Base-by-base conservation (phyloP, 1,284 basidiomycete genomes). In the Moesziomyces sp. region DNA sequence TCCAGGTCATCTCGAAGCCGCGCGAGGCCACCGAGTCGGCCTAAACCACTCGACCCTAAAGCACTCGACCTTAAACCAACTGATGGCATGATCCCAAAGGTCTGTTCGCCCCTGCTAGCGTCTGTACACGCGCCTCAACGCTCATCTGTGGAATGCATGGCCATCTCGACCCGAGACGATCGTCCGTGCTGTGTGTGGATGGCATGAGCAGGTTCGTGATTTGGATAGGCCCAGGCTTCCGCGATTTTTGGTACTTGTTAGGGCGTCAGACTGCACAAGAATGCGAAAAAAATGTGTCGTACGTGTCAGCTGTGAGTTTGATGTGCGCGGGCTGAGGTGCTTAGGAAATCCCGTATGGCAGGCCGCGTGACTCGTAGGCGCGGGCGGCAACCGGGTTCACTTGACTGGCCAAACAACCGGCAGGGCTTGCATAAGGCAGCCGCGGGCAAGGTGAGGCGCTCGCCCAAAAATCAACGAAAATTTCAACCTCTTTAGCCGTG, bases 1-100 rank as follows among this genome's bases (percentile, higher is more conserved):
- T 78, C 47, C 68, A 70, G 63, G 76, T 79, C 58, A 62, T 79
- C 26, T 69, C 73, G 24, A 68, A 75, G 55, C 77, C 77, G 19
- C 76, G 61, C 61, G 71, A 71, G 21, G 62, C 68, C 13, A 49
- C 50, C 46, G 58, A 67, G 46, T 52, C 51, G 4, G 63, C 69
- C 23, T 72, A 42, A 48, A 13, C 48, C 18, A 19, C 18, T 16
- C 47, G 16, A 33, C 26, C n/a, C 18, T n/a, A 18, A 48, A 11
- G 33, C 18, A 19, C 24, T 14, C 46, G 14, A 30, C 26, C 13
- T 5, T n/a, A 18, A 6, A 44, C 18, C 42, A 10, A 44, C 3
- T 16, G 9, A 44, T 44, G 42, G 42, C 14, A 9, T 44, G 21
- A 13, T 33, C 30, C 3, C 6, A 33, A 33, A 33, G 30, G 30